Conservation (phyloP, 2,329 filamentous ascomycete genomes). For the Xylaria sp. region DNA sequence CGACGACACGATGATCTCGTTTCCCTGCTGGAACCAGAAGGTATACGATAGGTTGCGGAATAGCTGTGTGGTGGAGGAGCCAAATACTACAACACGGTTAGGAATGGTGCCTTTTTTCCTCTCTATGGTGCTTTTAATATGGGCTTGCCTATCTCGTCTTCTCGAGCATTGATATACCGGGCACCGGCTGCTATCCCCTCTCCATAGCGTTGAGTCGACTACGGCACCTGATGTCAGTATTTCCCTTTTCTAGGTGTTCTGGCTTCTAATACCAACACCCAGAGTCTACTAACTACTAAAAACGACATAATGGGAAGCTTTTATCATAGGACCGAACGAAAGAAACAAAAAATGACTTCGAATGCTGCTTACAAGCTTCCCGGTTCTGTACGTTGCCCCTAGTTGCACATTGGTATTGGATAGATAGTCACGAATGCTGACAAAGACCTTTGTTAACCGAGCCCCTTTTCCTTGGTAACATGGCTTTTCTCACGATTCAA, state of each 20-base stretch:
- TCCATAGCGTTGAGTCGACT: constrained; percentile 61
- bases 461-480: background rate
- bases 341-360: background rate
- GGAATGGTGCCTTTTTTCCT: background rate
- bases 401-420: constrained; percentile 73
- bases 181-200: constrained; percentile 67
- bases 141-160: constrained; percentile 64
- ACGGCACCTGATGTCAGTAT: background rate
- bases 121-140: background rate
- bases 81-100: constrained; percentile 55
- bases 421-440: constrained; percentile 67
- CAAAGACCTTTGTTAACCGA: background rate
- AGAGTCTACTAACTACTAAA: background rate
- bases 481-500: constrained; percentile 58
- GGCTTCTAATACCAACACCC: background rate
- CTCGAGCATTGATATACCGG: constrained; percentile 68
- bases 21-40: constrained; percentile 55
- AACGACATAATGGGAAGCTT: background rate
- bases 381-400: constrained; percentile 68
- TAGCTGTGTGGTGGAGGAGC: constrained; percentile 74
- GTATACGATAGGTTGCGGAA: constrained; percentile 69
- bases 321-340: background rate
- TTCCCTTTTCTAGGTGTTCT: background rate
- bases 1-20: constrained; percentile 71
- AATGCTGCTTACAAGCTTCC: constrained; percentile 41